phyloP scores from a whole-genome alignment of 2,329 filamentous ascomycete genomes.

The Eutypa lata region DNA sequence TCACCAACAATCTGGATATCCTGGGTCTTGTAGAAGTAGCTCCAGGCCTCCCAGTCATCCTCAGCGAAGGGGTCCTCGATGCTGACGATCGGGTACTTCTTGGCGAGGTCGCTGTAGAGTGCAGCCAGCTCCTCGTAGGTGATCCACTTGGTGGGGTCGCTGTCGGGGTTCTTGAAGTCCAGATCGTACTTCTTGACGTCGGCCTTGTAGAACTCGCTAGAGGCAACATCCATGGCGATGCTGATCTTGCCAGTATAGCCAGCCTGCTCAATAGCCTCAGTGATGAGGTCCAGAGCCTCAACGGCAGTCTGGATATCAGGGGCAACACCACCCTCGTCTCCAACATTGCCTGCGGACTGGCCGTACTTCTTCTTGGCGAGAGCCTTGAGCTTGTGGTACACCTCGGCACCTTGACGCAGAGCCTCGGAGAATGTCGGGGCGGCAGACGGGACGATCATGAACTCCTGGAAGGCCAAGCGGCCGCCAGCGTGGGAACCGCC shows the following conservation, averaged over 20 bases:
- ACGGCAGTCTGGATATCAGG: slow-evolving; percentile 97
- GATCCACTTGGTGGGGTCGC: slow-evolving; percentile 95
- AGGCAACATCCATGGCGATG: slow-evolving; percentile 99
- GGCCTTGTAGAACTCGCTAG: slow-evolving; percentile 98
- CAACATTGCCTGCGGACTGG: slow-evolving; percentile 97
- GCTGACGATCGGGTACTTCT: slow-evolving; percentile 97
- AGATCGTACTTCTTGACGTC: slow-evolving; percentile 99
- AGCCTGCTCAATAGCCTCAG: slow-evolving; percentile 87
- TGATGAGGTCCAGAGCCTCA: slow-evolving; percentile 96
- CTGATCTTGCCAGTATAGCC: slow-evolving; percentile 96
- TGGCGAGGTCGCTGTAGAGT: slow-evolving; percentile 80
- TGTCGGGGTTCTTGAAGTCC: slow-evolving; percentile 99
- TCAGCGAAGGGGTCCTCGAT: slow-evolving; percentile 99
- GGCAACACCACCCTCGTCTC: slow-evolving; percentile 98
- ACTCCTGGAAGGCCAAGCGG: slow-evolving; percentile 91
- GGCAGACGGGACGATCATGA: slow-evolving; percentile 87
- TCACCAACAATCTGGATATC: slow-evolving; percentile 98
- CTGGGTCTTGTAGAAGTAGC: slow-evolving; percentile 99
- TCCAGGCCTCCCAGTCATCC: slow-evolving; percentile 99
- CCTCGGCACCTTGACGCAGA: slow-evolving; percentile 93
- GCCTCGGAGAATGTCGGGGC: slow-evolving; percentile 93
- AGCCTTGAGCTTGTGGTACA: slow-evolving; percentile 96
- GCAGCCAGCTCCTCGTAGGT: slow-evolving; percentile 96
- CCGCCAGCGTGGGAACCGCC: slow-evolving; percentile 95
- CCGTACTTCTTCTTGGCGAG: slow-evolving; percentile 99